Base-by-base conservation (phyloP, 2,329 filamentous ascomycete genomes). In the Trichoderma sp. region DNA sequence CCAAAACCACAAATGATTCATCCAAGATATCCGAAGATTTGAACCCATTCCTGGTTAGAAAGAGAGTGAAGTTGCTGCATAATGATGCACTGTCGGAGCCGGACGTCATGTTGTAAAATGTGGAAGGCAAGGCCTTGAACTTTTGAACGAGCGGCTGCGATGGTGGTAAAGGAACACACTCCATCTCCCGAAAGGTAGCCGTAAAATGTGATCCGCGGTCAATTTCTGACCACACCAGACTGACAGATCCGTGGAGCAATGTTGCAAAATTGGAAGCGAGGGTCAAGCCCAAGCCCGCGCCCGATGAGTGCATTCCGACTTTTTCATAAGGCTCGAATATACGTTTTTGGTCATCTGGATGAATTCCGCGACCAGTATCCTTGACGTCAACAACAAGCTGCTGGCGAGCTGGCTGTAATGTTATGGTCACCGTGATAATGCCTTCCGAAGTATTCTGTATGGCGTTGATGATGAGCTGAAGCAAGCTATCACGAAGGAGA, bases 241-340 rank as follows among this genome's bases (percentile, higher is more conserved):
- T 28, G 14, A 54, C 51, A 26, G 51, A 54, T 16, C 51, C 51
- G 5, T 54, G 51, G 51, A 54, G 51, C 7, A 54, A 24, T 8
- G 51, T 54, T 54, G 51, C 51, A 28, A 54, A 54, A 16, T 26
- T 54, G 5, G 51, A 54, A 3, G 51, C 51, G 24, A 54, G 51
- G 11, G 51, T 54, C 24, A 54, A 24, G 14, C 51, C 51, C 2
- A 54, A 54, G n/a, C 51, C 51, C 6, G 51, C 21, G 21, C 59
- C 59, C 39, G 26, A 4, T 3, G 59, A 49, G 30, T 60, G 59
- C 39, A 60, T 60, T 60, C 43, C 59, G 5, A 60, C 39, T 18
- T 60, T 60, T 18, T 60, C 59, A 60, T 60, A 60, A 60, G 59
- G 59, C 59, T 60, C 59, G 11, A 60, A 60, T 49, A 60, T 60